phyloP scores from a whole-genome alignment of 1,284 basidiomycete species.

The Hemileccinum hortonii region DNA sequence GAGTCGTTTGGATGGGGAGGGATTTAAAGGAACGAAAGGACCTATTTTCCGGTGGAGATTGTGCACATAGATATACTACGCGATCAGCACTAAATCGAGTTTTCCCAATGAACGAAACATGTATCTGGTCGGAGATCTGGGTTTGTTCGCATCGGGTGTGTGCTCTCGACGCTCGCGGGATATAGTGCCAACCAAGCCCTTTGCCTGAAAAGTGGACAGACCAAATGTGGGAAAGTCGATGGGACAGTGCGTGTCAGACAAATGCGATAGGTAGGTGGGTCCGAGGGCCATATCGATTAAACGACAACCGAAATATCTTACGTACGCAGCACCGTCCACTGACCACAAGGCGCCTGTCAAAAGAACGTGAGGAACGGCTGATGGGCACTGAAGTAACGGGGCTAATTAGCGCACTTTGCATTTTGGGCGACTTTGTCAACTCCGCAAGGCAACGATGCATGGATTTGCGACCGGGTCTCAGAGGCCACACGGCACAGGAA shows the following conservation, averaged over 20 bases:
- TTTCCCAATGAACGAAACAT: constrained; percentile 38
- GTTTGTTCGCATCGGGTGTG: constrained; percentile 33
- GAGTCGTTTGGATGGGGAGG: constrained; percentile 23
- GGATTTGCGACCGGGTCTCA: constrained; percentile 34
- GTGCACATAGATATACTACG: constrained; percentile 42
- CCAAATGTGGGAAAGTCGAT: constrained; percentile 36
- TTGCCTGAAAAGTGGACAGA: constrained; percentile 32
- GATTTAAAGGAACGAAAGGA: constrained; percentile 34
- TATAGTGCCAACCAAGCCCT: constrained; percentile 36
- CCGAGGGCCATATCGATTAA: constrained; percentile 41
- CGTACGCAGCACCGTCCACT: constrained; percentile 28
- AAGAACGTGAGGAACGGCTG: constrained; percentile 30
- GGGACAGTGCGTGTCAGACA: constrained; percentile 30
- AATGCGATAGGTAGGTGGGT: constrained; percentile 38
- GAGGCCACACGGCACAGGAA: constrained; percentile 15
- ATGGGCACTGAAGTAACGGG: constrained; percentile 28
- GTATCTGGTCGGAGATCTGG: constrained; percentile 40
- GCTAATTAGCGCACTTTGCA: constrained; percentile 36
- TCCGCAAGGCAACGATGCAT: constrained; percentile 19
- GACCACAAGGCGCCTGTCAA: constrained; percentile 36
- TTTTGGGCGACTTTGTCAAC: constrained; percentile 33
- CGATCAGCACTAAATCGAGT: constrained; percentile 39
- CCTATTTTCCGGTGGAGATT: constrained; percentile 37
- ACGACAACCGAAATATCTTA: constrained; percentile 37
- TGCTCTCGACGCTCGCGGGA: constrained; percentile 40